phyloP scores from a whole-genome alignment of 2,329 filamentous ascomycete species.

The Calonectria leucothoes region DNA sequence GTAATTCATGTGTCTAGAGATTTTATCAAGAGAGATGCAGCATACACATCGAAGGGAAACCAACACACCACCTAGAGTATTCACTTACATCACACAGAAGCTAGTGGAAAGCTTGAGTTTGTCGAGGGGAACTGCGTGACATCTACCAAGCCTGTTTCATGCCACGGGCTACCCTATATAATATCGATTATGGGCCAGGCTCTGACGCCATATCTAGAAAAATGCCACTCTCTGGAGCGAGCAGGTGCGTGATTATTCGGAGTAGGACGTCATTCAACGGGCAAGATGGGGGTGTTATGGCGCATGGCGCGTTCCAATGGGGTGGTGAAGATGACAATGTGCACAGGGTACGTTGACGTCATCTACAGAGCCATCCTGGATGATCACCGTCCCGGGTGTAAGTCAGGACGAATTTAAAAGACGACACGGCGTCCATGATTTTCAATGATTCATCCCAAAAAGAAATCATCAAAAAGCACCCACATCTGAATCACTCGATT shows the following conservation, averaged over 20 bases:
- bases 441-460: neutral
- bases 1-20: neutral
- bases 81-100: constrained; percentile 13
- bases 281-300: constrained; percentile 27
- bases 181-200: constrained; percentile 5
- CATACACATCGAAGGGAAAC: neutral
- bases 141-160: constrained; percentile 10
- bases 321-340: constrained; percentile 21
- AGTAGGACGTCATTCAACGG: constrained; percentile 38
- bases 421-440: neutral
- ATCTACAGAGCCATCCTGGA: constrained; percentile 28
- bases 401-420: constrained; percentile 13
- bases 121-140: constrained; percentile 1
- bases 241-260: constrained; percentile 33
- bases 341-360: constrained; percentile 35
- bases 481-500: neutral
- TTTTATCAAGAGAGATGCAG: too few species aligned
- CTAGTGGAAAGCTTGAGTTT: neutral
- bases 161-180: constrained; percentile 22
- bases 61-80: neutral
- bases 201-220: constrained; percentile 8
- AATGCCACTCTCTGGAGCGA: constrained; percentile 13
- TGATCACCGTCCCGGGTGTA: neutral
- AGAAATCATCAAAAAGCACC: constrained; percentile 2
- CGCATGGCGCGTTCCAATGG: constrained; percentile 24